phyloP scores from a whole-genome alignment of 2,329 filamentous ascomycete genomes.

The Fusarium sp. region DNA sequence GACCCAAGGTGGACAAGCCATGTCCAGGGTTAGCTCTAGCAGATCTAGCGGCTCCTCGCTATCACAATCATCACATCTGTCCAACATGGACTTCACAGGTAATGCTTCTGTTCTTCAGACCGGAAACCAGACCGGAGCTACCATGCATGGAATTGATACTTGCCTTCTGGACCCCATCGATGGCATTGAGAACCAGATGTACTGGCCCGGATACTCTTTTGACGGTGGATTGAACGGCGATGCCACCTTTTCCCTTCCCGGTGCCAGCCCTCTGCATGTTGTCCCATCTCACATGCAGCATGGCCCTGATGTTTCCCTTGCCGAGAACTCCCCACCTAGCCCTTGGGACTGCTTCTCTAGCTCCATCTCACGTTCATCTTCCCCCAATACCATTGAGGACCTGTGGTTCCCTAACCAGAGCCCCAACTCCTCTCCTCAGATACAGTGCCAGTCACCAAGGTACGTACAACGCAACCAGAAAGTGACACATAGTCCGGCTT shows the following conservation, averaged over 20 bases:
- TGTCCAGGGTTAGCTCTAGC: constrained; percentile 57
- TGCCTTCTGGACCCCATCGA: constrained; percentile 64
- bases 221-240: constrained; percentile 58
- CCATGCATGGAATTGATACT: constrained; percentile 63
- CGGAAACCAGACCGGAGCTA: constrained; percentile 54
- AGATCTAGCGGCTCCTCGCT: constrained; percentile 59
- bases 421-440: constrained; percentile 62
- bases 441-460: constrained; percentile 66
- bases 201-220: constrained; percentile 62
- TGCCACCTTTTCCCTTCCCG: constrained; percentile 58
- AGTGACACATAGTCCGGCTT: constrained; percentile 25
- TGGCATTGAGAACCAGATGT: constrained; percentile 63
- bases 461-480: constrained; percentile 55
- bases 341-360: constrained; percentile 67
- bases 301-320: constrained; percentile 63
- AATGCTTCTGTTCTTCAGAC: constrained; percentile 61
- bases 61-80: constrained; percentile 64
- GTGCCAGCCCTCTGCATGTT: constrained; percentile 64
- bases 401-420: constrained; percentile 56
- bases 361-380: constrained; percentile 64
- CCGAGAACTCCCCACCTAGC: constrained; percentile 63
- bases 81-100: constrained; percentile 66
- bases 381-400: constrained; percentile 64
- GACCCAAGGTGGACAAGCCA: constrained; percentile 53
- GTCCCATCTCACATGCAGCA: constrained; percentile 68